A percentile compares a stretch with the other conserved stretches of the same genome.
phyloP scores from a whole-genome alignment of 768 basidiomycete species.

The Naematelia aurantialba region DNA sequence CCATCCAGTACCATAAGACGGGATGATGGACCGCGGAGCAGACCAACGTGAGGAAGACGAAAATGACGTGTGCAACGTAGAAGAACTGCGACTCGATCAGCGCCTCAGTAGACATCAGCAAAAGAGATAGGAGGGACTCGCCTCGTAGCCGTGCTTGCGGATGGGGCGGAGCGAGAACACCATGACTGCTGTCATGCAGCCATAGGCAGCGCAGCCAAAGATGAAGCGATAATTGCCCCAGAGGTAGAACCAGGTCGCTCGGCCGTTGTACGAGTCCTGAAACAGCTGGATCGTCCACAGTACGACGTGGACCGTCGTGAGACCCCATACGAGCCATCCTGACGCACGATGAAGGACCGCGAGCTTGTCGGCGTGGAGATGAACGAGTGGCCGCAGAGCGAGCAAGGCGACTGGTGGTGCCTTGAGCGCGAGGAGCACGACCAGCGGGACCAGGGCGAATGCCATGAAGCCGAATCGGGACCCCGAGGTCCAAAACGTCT shows the following conservation, averaged over 20 bases:
- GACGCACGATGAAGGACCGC: slow-evolving; percentile 68
- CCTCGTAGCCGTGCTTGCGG: slow-evolving; percentile 48
- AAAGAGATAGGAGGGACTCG: slow-evolving; percentile 17
- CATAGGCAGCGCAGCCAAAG: slow-evolving; percentile 58
- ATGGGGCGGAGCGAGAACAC: slow-evolving; percentile 38
- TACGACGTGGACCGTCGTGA: slow-evolving; percentile 61
- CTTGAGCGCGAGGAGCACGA: slow-evolving; percentile 68
- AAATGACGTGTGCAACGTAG: slow-evolving; percentile 62
- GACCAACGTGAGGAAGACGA: slow-evolving; percentile 63
- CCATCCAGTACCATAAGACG: slow-evolving; percentile 65
- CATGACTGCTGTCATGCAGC: slow-evolving; percentile 44
- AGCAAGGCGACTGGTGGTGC: slow-evolving; percentile 64
- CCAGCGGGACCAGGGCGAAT: slow-evolving; percentile 68
- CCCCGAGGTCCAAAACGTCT: slow-evolving; percentile 70
- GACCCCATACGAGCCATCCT: slow-evolving; percentile 66
- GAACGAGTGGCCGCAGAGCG: slow-evolving; percentile 60
- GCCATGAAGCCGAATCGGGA: slow-evolving; percentile 65
- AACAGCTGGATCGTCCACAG: slow-evolving; percentile 68
- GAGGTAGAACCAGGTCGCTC: slow-evolving; percentile 54
- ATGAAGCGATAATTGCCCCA: slow-evolving; percentile 63
- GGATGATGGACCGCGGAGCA: slow-evolving; percentile 67
- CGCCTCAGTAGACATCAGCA: background rate
- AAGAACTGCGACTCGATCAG: slow-evolving; percentile 59
- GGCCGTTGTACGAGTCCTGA: slow-evolving; percentile 55
- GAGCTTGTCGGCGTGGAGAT: slow-evolving; percentile 72